These are phyloP conservation scores for Annona squamosa DNA, from an alignment of 164 flowering plant genomes.

Conservation along the genomic window DNA sequence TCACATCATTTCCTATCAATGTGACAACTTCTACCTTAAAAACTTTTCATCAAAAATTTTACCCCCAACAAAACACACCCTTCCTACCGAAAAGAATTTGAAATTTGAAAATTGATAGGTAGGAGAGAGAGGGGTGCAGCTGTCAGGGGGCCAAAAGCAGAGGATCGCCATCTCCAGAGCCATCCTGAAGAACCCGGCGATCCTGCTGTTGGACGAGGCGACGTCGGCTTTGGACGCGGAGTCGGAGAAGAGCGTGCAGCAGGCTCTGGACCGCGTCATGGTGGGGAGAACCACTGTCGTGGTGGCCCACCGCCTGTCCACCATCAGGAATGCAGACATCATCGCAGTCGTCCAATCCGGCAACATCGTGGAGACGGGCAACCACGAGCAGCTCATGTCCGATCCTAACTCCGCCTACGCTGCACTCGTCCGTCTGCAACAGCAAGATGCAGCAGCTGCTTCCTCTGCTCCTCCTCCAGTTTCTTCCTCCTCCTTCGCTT, in stretches of 20 bases:
- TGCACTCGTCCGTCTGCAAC: slow-evolving; percentile 71
- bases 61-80: too few relatives aligned
- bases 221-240: slow-evolving; percentile 96
- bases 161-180: slow-evolving; percentile 95
- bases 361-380: slow-evolving; percentile 78
- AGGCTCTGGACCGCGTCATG: slow-evolving; percentile 95
- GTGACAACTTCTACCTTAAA: too few relatives aligned
- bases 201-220: slow-evolving; percentile 88
- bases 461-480: slow-evolving; percentile 20
- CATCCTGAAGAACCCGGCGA: slow-evolving; percentile 78
- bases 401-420: slow-evolving; percentile 64
- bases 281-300: slow-evolving; percentile 87
- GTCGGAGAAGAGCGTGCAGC: slow-evolving; percentile 94
- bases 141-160: slow-evolving; percentile 97
- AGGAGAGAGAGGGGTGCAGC: slow-evolving; percentile 89
- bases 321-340: slow-evolving; percentile 78
- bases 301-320: slow-evolving; percentile 95
- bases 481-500: neutral
- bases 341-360: slow-evolving; percentile 86
- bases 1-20: too few relatives aligned
- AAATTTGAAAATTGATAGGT: slow-evolving; percentile 36
- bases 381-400: slow-evolving; percentile 80
- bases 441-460: slow-evolving; percentile 24
- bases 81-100: too few relatives aligned
- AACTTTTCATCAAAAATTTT: too few relatives aligned